Percentiles rank a stretch among this genome's conserved stretches.
Evolutionary conservation across 805 yeast species (phyloP).

Genomic region (Candida ponderosae): DNA sequence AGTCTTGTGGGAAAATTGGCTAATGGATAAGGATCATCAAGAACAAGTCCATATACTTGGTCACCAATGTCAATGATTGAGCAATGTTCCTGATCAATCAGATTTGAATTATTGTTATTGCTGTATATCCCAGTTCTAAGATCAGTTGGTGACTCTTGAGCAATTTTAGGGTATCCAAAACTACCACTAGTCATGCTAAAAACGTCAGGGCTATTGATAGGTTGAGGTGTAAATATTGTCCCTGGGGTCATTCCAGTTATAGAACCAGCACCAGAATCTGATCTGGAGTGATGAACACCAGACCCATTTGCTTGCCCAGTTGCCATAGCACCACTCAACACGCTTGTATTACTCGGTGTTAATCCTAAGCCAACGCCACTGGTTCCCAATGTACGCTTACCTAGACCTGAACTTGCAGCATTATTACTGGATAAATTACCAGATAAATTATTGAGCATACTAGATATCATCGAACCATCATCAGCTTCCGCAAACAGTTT

Average conservation of each 20-base stretch:
- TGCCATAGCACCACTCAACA: background rate
- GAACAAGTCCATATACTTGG: conserved; percentile 48
- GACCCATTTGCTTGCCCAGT: too few species aligned
- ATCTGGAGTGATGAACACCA: background rate
- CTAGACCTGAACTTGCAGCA: background rate
- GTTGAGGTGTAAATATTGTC: conserved; percentile 18
- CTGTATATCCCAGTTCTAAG: background rate
- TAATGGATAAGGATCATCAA: conserved; percentile 55
- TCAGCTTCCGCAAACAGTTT: conserved; percentile 22
- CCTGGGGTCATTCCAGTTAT: conserved; percentile 20
- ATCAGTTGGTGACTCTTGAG: conserved; percentile 13
- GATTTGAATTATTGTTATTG: conserved; percentile 11
- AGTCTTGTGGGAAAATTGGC: conserved; percentile 64
- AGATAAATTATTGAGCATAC: background rate
- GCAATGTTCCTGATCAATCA: conserved; percentile 14
- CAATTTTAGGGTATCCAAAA: too few species aligned
- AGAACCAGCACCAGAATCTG: conserved; percentile 10
- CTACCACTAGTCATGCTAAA: conserved; percentile 9
- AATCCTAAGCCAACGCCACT: too few species aligned
- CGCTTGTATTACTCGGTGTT: too few species aligned
- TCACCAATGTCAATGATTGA: conserved; percentile 41
- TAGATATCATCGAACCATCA: background rate
- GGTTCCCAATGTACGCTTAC: background rate
- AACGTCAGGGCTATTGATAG: conserved; percentile 19
- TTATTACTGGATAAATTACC: background rate